A percentile compares a stretch with the other conserved stretches of the same genome.
Conservation (phyloP, 345 rosid species). For the Lepidium didymum region DNA sequence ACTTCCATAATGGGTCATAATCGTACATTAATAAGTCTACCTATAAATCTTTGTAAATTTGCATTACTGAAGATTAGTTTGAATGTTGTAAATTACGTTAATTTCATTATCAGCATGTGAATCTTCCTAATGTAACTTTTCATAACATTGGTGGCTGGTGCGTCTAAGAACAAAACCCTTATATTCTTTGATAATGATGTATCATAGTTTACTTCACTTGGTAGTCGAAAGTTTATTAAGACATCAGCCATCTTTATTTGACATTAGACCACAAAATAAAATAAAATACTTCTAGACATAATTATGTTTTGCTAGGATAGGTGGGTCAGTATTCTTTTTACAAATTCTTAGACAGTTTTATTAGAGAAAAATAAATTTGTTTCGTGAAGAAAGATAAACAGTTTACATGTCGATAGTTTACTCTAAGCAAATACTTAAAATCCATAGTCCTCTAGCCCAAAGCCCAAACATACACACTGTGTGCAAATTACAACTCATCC, state of each 20-base stretch:
- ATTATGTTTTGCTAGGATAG: too few species aligned
- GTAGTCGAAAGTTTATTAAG: not conserved
- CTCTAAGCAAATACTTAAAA: too few species aligned
- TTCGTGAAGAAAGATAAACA: too few species aligned
- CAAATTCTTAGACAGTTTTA: too few species aligned
- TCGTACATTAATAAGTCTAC: not conserved
- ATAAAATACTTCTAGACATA: not conserved
- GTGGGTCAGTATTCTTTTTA: too few species aligned
- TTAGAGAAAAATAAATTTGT: too few species aligned
- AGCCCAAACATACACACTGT: too few species aligned
- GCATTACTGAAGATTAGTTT: conserved; percentile 1
- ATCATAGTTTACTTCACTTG: conserved; percentile 6
- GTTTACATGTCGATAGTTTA: too few species aligned
- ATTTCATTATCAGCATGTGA: conserved; percentile 20
- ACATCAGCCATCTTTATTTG: conserved; percentile 16
- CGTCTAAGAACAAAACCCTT: not conserved
- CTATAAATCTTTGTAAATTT: conserved; percentile 20
- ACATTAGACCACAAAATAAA: not conserved
- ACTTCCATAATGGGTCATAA: conserved; percentile 7
- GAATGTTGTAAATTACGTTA: conserved; percentile 16
- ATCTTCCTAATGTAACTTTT: conserved; percentile 10
- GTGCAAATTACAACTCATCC: too few species aligned
- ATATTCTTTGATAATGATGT: conserved; percentile 12
- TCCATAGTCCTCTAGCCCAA: too few species aligned
- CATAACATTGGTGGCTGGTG: not conserved